Base-by-base conservation (phyloP, 2,329 filamentous ascomycete genomes). In the Ophiostoma triangulosporum region DNA sequence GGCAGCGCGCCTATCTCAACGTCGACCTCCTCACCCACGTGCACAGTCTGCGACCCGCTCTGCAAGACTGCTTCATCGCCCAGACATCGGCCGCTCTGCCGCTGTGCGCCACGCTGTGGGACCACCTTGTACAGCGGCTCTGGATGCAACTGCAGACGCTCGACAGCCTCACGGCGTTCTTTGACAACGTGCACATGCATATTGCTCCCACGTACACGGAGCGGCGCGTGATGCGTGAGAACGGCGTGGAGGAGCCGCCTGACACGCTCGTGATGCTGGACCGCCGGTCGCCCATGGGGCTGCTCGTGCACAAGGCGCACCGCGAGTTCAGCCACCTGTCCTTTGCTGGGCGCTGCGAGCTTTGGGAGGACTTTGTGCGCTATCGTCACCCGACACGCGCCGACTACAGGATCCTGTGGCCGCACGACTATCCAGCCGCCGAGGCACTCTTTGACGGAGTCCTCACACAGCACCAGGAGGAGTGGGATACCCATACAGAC, bases 331-430 rank as follows among this genome's bases (percentile, higher is more conserved):
- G 81, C 1, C 73, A 86, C 45, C 69, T 97, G 33, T 82, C 83
- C 46, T 96, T 97, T 61, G 77, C 88, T 54, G 86, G 95, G 64
- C 77, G 81, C 1, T 75, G 86, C 43, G 78, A 79, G 54, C 70
- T 98, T 4, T 97, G 93, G 90, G 83, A 81, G 57, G 78, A 79
- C 2, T 91, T 96, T 67, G 80, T 91, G 57, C 77, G 75, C 51
- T 97, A 94, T 67, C 78, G 90, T 48, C 77, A 88, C 61, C 81
- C 85, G 0, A 93, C 88, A 2, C 80, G 83, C 26, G 66, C 71
- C 2, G 77, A 81, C 56, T 75, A 86, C 57, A 78, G 40, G 64
- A 70, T 75, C 43, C 85, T 83, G 58, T 73, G 84, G 17, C 74
- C 78, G 0, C 54, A 51, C 49, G 45, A 52, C 49, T 38, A 32